A percentile compares a stretch with the other conserved stretches of the same genome.
These are phyloP conservation scores for Solanum chmielewskii DNA, from an alignment of 257 asterid species.

Conservation along the genomic window DNA sequence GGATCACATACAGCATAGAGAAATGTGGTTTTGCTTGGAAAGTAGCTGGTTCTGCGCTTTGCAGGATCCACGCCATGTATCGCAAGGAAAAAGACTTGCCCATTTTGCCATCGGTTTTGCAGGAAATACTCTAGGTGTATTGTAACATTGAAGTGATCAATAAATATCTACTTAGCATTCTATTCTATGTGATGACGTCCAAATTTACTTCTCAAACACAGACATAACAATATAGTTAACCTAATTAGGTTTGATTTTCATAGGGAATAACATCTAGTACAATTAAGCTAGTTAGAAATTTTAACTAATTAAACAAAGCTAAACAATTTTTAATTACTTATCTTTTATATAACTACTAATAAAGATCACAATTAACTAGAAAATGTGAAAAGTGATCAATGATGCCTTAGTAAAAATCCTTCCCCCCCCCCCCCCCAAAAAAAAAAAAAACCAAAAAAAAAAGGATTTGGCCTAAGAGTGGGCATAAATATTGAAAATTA, in stretches of 20 bases:
- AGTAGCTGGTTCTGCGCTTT: slow-evolving; percentile 65
- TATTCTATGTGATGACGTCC: not conserved
- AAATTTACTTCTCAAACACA: not conserved
- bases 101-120: slow-evolving; percentile 38
- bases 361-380: not conserved
- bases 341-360: no score
- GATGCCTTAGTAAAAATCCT: not conserved
- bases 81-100: slow-evolving; percentile 21
- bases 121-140: slow-evolving; percentile 18
- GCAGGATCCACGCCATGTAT: slow-evolving; percentile 20
- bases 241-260: not conserved
- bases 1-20: not conserved
- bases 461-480: no score
- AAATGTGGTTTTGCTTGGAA: slow-evolving; percentile 68
- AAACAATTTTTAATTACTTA: no score
- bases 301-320: not conserved
- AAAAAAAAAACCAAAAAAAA: no score
- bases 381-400: not conserved
- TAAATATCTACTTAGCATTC: not conserved
- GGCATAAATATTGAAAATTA: no score
- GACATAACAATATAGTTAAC: not conserved
- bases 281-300: not conserved
- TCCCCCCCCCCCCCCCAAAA: no score
- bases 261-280: not conserved
- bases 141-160: not conserved